Percentiles rank a stretch among this genome's conserved stretches.
Conservation (phyloP, 345 rosid genomes). For the Dimocarpus longan region DNA sequence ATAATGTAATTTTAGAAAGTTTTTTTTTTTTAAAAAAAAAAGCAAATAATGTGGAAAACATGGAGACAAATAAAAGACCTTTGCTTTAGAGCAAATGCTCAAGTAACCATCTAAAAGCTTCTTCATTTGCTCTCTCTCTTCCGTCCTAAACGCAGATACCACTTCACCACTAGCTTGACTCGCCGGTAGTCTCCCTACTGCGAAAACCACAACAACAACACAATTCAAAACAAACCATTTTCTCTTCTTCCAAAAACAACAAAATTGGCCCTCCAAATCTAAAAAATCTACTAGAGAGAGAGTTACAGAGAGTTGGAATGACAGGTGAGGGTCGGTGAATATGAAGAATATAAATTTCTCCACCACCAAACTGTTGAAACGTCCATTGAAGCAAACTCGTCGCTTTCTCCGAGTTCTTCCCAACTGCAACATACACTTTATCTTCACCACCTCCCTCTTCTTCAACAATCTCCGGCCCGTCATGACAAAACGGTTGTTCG, state of each 20-base stretch:
- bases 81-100: constrained; percentile 37
- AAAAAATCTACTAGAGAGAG: background rate
- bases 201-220: constrained; percentile 23
- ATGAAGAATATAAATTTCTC: constrained; percentile 57
- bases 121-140: constrained; percentile 47
- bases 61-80: constrained; percentile 30
- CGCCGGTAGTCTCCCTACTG: constrained; percentile 76
- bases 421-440: constrained; percentile 65
- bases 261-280: background rate
- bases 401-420: constrained; percentile 52
- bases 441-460: constrained; percentile 32
- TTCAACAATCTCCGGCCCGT: constrained; percentile 28
- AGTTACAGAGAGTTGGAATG: constrained; percentile 63
- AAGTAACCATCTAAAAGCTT: constrained; percentile 50
- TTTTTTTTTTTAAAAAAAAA: too few species aligned
- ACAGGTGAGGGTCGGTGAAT: constrained; percentile 63
- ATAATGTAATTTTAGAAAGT: too few species aligned
- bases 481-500: constrained; percentile 15
- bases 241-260: background rate
- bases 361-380: constrained; percentile 34
- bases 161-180: constrained; percentile 56
- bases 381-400: constrained; percentile 53
- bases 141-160: constrained; percentile 48
- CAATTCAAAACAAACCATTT: background rate
- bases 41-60: background rate